Conservation (phyloP, 192 early-diverging fungal species). For the Backusella psychrophila region DNA sequence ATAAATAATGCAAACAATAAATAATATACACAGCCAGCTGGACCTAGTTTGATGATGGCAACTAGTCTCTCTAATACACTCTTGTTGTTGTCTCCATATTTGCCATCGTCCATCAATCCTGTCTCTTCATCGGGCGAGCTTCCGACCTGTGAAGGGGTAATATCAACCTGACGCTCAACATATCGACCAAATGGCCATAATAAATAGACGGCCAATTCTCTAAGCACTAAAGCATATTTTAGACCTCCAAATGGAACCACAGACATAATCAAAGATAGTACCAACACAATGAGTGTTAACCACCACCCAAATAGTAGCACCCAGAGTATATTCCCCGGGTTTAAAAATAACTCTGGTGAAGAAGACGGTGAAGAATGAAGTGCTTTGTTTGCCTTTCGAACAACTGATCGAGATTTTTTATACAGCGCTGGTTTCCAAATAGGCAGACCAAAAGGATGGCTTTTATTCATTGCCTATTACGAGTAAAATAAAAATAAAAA, state of each 20-base stretch:
- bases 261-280: conserved; percentile 59
- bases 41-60: conserved; percentile 33
- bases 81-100: background rate
- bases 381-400: conserved; percentile 73
- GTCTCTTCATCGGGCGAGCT: conserved; percentile 6
- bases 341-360: conserved; percentile 60
- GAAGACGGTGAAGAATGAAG: conserved; percentile 74
- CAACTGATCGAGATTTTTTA: conserved; percentile 88
- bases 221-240: conserved; percentile 61
- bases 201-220: conserved; percentile 82
- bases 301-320: conserved; percentile 88
- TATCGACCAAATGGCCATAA: conserved; percentile 97
- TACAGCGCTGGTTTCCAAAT: conserved; percentile 99
- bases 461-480: conserved; percentile 68
- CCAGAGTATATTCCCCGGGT: conserved; percentile 89
- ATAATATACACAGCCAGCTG: conserved; percentile 49
- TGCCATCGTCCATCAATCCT: background rate
- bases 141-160: conserved; percentile 13
- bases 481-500: background rate
- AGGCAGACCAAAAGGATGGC: conserved; percentile 91
- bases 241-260: conserved; percentile 53
- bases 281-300: conserved; percentile 65
- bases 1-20: conserved; percentile 40
- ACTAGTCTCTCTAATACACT: background rate
- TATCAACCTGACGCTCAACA: conserved; percentile 62